A percentile compares a stretch with the other conserved stretches of the same genome.
These are phyloP conservation scores for Abelmoschus esculentus DNA, from an alignment of 345 rosid genomes.

Conservation along the genomic window DNA sequence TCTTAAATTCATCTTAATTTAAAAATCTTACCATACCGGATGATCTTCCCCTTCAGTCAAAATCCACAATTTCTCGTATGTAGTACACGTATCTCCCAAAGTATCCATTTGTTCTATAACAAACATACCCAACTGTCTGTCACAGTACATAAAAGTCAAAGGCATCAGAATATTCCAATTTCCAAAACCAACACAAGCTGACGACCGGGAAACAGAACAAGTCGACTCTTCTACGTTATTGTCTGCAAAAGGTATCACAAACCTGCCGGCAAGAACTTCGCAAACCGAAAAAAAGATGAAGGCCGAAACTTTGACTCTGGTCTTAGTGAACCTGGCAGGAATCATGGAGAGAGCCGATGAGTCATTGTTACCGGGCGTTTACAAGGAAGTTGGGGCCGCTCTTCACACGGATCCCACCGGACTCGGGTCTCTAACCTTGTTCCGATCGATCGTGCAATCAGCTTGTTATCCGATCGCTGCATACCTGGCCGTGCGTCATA, in stretches of 20 bases:
- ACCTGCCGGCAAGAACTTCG: neutral
- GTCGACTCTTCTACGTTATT: neutral
- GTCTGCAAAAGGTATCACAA: neutral
- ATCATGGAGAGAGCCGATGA: slow-evolving; percentile 95
- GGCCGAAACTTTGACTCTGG: slow-evolving; percentile 51
- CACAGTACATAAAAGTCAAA: neutral
- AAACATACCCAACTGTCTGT: neutral
- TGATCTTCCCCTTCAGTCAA: neutral
- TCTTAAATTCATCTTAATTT: no score
- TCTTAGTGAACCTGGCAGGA: slow-evolving; percentile 77
- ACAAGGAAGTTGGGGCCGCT: slow-evolving; percentile 84
- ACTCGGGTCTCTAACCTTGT: slow-evolving; percentile 63
- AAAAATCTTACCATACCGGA: neutral
- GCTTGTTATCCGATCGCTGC: slow-evolving; percentile 59
- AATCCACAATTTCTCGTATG: neutral
- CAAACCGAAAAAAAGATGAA: slow-evolving; percentile 32
- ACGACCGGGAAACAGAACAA: neutral
- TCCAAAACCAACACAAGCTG: neutral
- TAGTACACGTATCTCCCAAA: neutral
- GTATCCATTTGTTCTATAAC: neutral
- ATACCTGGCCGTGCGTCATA: slow-evolving; percentile 46
- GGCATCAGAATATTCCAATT: slow-evolving; percentile 5
- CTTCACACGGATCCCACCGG: slow-evolving; percentile 78
- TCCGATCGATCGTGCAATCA: slow-evolving; percentile 54
- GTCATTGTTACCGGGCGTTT: slow-evolving; percentile 79